Evolutionary conservation across 176 grass and related monocot species (phyloP).

Genomic region (Phragmites australis): DNA sequence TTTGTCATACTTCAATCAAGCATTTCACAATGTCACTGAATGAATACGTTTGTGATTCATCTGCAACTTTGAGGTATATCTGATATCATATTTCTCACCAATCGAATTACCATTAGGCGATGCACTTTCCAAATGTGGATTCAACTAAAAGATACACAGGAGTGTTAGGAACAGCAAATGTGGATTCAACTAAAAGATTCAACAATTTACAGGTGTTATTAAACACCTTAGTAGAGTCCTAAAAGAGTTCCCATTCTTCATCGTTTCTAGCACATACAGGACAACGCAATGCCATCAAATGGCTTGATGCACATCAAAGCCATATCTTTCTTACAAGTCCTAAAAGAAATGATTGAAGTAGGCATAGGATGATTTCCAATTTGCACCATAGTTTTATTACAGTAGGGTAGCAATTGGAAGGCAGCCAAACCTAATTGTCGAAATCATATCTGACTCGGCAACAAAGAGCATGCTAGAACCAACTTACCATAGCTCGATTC

Average conservation of each 20-base stretch:
- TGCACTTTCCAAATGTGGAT: slow-evolving; percentile 14
- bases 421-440: background rate
- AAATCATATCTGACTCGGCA: background rate
- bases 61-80: background rate
- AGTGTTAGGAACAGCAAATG: background rate
- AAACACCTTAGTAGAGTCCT: background rate
- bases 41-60: background rate
- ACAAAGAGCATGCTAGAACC: background rate
- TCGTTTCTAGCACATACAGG: background rate
- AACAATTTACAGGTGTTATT: background rate
- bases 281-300: background rate
- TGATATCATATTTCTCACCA: background rate
- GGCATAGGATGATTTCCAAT: background rate
- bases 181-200: background rate
- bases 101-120: slow-evolving; percentile 1
- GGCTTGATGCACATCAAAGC: background rate
- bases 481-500: slow-evolving; percentile 49
- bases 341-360: slow-evolving; percentile 1
- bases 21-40: background rate
- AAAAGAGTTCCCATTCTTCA: background rate
- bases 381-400: background rate
- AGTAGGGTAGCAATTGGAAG: background rate
- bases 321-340: background rate
- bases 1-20: background rate
- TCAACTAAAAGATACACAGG: background rate